Evolutionary conservation across 345 rosid genomes (phyloP).

Genomic region (Acer campestre): DNA sequence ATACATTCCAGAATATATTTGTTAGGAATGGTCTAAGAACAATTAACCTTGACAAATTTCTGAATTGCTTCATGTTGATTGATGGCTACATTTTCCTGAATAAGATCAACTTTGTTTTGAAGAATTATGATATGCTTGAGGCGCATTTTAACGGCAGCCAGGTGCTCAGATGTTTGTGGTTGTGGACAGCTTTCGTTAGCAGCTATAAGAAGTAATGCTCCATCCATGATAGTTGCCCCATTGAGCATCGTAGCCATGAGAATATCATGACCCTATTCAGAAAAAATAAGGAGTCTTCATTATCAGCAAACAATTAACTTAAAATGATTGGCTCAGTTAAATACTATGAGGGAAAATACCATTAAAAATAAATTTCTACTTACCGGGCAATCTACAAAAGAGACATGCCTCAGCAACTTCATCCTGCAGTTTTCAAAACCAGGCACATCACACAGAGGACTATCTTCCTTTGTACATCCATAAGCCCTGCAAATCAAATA

Average conservation of each 20-base stretch:
- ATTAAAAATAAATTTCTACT: neutral
- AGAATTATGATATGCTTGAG: conserved; percentile 90
- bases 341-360: neutral
- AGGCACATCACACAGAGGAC: conserved; percentile 83
- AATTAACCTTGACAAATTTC: conserved; percentile 72
- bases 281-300: conserved; percentile 1
- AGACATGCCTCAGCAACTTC: conserved; percentile 93
- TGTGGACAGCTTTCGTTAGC: conserved; percentile 98
- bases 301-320: neutral
- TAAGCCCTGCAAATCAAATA: conserved; percentile 59
- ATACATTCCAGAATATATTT: neutral
- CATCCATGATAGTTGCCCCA: conserved; percentile 99
- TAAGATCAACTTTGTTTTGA: conserved; percentile 94
- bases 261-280: conserved; percentile 89
- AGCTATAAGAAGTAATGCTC: conserved; percentile 91
- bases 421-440: conserved; percentile 82
- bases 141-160: conserved; percentile 98
- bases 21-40: neutral
- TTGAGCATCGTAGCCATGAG: conserved; percentile 99
- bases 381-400: conserved; percentile 99
- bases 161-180: conserved; percentile 98
- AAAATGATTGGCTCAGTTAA: neutral
- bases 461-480: conserved; percentile 98
- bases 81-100: conserved; percentile 92
- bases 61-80: conserved; percentile 92